Evolutionary conservation across 2,329 filamentous ascomycete species (phyloP).

Genomic region (Hortaea sp.): DNA sequence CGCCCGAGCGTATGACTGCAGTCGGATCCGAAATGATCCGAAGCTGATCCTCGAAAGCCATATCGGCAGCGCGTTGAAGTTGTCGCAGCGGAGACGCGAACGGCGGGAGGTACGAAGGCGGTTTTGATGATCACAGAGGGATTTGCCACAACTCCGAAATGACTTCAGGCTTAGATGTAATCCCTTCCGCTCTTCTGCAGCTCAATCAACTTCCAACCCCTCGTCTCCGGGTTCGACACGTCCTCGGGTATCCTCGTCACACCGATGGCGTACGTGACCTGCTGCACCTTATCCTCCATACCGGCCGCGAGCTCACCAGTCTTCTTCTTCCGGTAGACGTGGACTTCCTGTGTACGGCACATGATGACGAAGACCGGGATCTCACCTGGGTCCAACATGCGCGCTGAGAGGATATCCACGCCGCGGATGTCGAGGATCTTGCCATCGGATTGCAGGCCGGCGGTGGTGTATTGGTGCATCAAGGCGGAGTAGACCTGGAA

Average conservation of each 20-base stretch:
- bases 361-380: slow-evolving; percentile 96
- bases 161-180: slow-evolving; percentile 48
- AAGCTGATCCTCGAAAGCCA: too few relatives aligned
- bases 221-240: slow-evolving; percentile 90
- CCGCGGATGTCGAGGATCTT: slow-evolving; percentile 90
- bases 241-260: slow-evolving; percentile 90
- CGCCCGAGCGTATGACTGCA: too few relatives aligned
- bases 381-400: slow-evolving; percentile 75
- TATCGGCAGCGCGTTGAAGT: too few relatives aligned
- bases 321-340: slow-evolving; percentile 92
- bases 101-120: too few relatives aligned
- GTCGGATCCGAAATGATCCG: too few relatives aligned
- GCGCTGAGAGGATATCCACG: slow-evolving; percentile 75
- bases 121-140: too few relatives aligned
- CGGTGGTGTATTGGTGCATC: slow-evolving; percentile 88
- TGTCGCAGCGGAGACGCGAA: too few relatives aligned
- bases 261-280: slow-evolving; percentile 96
- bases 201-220: slow-evolving; percentile 95
- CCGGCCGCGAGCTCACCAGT: slow-evolving; percentile 80
- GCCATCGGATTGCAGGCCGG: slow-evolving; percentile 87
- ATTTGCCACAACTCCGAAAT: too few relatives aligned
- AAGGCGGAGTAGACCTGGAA: slow-evolving; percentile 96
- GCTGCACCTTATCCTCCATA: slow-evolving; percentile 97
- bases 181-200: slow-evolving; percentile 97
- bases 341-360: slow-evolving; percentile 92